Conservation (phyloP, 139 green algal genomes). For the Nannochloris sp. region DNA sequence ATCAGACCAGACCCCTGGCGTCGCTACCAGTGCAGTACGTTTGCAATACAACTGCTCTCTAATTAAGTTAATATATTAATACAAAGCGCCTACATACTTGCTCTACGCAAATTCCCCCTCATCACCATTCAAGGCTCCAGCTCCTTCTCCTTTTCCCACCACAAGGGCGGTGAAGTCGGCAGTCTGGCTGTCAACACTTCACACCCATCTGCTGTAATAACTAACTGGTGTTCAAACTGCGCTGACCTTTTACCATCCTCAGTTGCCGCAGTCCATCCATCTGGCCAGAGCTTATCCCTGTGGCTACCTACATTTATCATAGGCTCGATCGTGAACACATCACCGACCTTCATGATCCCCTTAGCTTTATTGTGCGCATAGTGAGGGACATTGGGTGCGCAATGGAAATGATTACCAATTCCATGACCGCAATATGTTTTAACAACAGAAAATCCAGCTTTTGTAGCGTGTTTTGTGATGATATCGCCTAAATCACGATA, state of each 20-base stretch:
- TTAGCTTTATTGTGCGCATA: conserved; percentile 90
- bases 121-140: too few species aligned
- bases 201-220: conserved; percentile 74
- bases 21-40: too few species aligned
- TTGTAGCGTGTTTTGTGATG: conserved; percentile 66
- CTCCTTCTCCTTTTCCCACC: conserved; percentile 55
- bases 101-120: too few species aligned
- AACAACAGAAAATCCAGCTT: conserved; percentile 67
- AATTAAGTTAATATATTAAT: too few species aligned
- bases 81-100: too few species aligned
- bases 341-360: conserved; percentile 78
- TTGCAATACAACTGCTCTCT: too few species aligned
- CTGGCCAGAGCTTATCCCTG: conserved; percentile 84
- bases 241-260: conserved; percentile 78
- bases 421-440: conserved; percentile 95
- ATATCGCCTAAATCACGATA: conserved; percentile 89
- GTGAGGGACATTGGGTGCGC: conserved; percentile 93
- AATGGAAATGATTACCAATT: conserved; percentile 96
- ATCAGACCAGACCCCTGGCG: too few species aligned
- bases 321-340: conserved; percentile 96
- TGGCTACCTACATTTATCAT: conserved; percentile 90
- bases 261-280: conserved; percentile 93
- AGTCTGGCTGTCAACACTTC: conserved; percentile 76
- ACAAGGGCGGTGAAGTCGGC: conserved; percentile 68
- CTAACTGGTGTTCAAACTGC: conserved; percentile 92